Conservation (phyloP, 768 basidiomycete species). For the Coprinellus micaceus region DNA sequence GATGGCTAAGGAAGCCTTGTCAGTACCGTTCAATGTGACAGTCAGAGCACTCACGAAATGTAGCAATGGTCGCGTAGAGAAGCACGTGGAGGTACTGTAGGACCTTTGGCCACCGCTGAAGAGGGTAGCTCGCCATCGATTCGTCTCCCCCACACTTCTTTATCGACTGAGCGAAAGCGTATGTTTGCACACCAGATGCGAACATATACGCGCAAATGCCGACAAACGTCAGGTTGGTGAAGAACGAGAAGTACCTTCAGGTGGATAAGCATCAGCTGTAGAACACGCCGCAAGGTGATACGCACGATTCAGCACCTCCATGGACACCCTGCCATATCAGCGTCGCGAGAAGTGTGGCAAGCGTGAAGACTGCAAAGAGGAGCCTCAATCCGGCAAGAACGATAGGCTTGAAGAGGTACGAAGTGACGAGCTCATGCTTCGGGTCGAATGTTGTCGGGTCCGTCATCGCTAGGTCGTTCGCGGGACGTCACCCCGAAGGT, state of each 20-base stretch:
- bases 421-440: slow-evolving; percentile 11
- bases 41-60: slow-evolving; percentile 12
- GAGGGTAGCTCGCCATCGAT: slow-evolving; percentile 5
- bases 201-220: slow-evolving; percentile 13
- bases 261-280: background rate
- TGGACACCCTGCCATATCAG: slow-evolving; percentile 2
- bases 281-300: background rate
- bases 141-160: background rate
- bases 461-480: background rate
- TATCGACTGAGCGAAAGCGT: slow-evolving; percentile 1
- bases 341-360: slow-evolving; percentile 5
- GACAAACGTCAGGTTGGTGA: slow-evolving; percentile 13
- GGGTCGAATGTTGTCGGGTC: slow-evolving; percentile 8
- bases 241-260: slow-evolving; percentile 14
- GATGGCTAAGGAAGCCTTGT: background rate
- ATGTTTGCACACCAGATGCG: slow-evolving; percentile 14
- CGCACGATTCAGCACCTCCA: slow-evolving; percentile 9
- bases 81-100: slow-evolving; percentile 13
- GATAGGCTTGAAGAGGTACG: slow-evolving; percentile 8
- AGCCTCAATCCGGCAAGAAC: slow-evolving; percentile 9
- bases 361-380: slow-evolving; percentile 5
- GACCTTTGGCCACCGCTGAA: slow-evolving; percentile 13
- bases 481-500: background rate
- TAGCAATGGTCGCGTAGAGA: slow-evolving; percentile 13
- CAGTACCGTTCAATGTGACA: background rate